A percentile compares a stretch with the other conserved stretches of the same genome.
Evolutionary conservation across 2,329 filamentous ascomycete genomes (phyloP).

Genomic region (Aspergillus bombycis): DNA sequence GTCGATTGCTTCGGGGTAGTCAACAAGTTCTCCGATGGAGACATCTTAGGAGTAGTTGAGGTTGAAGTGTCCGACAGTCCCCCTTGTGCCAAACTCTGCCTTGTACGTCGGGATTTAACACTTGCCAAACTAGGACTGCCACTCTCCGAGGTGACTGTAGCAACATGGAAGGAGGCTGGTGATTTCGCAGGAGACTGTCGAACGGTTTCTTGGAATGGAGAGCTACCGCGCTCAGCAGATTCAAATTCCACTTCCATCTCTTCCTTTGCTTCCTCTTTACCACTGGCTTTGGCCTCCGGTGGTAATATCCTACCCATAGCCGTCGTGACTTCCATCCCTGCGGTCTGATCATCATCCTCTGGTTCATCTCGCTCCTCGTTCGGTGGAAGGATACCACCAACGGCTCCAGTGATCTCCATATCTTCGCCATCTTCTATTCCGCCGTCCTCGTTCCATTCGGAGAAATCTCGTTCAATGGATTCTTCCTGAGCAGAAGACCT

Average conservation of each 20-base stretch:
- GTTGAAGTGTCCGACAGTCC: constrained; percentile 50
- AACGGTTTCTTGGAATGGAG: constrained; percentile 48
- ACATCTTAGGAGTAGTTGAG: constrained; percentile 39
- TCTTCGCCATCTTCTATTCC: constrained; percentile 40
- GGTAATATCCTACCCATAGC: constrained; percentile 65
- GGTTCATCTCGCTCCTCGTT: constrained; percentile 44
- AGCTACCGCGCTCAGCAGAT: constrained; percentile 50
- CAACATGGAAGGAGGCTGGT: constrained; percentile 35
- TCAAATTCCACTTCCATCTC: constrained; percentile 64
- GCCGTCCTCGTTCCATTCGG: constrained; percentile 32
- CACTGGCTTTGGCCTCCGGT: constrained; percentile 43
- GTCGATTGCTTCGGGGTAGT: constrained; percentile 48
- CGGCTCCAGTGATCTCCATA: constrained; percentile 64
- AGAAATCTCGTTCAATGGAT: constrained; percentile 25
- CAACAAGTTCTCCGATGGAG: constrained; percentile 42
- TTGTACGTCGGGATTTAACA: constrained; percentile 52
- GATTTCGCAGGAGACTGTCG: constrained; percentile 35
- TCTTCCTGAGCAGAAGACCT: constrained; percentile 20
- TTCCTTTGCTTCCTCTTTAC: constrained; percentile 56
- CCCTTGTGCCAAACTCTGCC: constrained; percentile 50
- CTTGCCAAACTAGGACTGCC: constrained; percentile 60
- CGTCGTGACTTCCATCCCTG: constrained; percentile 70
- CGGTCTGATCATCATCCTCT: constrained; percentile 50
- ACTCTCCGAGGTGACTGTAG: constrained; percentile 50
- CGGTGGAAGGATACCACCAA: constrained; percentile 48